Evolutionary conservation across 805 yeast genomes (phyloP), one percentile per base, ranked within the genome.

Genomic region (Kurtzmaniella fragi): DNA sequence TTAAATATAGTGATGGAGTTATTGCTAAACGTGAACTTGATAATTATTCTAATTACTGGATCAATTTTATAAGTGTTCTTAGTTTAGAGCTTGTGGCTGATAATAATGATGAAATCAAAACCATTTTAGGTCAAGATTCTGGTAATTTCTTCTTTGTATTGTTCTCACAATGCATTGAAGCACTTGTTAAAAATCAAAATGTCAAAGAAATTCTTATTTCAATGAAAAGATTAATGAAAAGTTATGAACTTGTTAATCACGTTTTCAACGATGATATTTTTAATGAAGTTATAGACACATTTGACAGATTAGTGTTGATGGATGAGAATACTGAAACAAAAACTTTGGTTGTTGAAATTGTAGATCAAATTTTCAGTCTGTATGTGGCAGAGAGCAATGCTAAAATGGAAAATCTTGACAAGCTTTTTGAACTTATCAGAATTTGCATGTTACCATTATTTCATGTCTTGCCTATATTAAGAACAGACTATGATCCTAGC

Each of bases 91-190:
- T 84, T 31, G 25, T 8, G 5, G 79, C 79, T 31, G 36, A 33
- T 26, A 67, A 64, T 15, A 70, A 82, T 44, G 63, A 71, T 2
- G 48, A 59, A 0, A 54, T 69, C 10, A 66, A 84, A 14, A 56
- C 64, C 5, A 61, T 77, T 28, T 56, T 86, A 33, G 73, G 70
- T 4, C 78, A 73, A 9, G 89, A 82, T 44, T 64, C 77, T 1
- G 68, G 73, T 4, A 78, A 77, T 44, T 84, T 89, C 48, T 81
- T 84, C 59, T 84, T 87, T 53, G 82, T 89, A 25, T 57, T 90
- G 30, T 85, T 84, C 61, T 85, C 96, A 9, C 84, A 86, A 48
- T 87, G 96, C 55, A 71, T 89, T 35, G 95, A 86, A 49, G 76
- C 83, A 0, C 67, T 89, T 44, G 73, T 83, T 13, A 62, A 53